Base-by-base conservation (phyloP, 2,329 filamentous ascomycete genomes). In the Sphaceloma murrayae region DNA sequence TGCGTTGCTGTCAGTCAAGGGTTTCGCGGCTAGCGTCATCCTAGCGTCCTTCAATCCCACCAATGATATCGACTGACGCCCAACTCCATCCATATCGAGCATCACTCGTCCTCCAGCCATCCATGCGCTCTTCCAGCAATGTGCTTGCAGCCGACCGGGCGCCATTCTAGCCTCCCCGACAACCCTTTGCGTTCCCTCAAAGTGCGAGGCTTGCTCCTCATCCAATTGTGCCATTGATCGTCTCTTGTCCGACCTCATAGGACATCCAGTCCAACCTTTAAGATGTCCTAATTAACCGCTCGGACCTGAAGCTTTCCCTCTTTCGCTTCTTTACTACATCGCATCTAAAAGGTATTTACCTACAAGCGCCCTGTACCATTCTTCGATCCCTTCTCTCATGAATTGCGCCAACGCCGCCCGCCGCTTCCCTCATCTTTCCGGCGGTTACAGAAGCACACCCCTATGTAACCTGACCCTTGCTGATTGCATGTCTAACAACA, bases 271-370 rank as follows among this genome's bases (percentile, higher is more conserved):
- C 55, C 53, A 53, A 52, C 55, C 54, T 53, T 54, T 53, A 50
- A 54, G 18, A 54, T 48, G 32, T 24, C 39, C 52, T 49, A 48
- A 52, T 49, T 58, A 58, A 50, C 54, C 55, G 56, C 54, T 51
- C 49, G 26, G 22, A 34, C 24, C 46, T 42, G 43, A 22, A 26
- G 26, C 46, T 43, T 46, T 51, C 44, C 33, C 49, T 51, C 38
- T 50, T 54, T 40, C 49, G 48, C 49, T 49, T 50, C 29, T 43
- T n/a, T 16, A 21, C n/a, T 32, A 22, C 16, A n/a, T 32, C 16
- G 19, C 40, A 43, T 26, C 27, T 43, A 43, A 32, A 43, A 42
- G 31, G 47, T 47, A 47, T 46, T 47, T 51, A 46, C 31, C 31
- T 36, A 53, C 51, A 47, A 43, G 48, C 24, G 36, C 36, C 36